phyloP scores from a whole-genome alignment of 306 rosid genomes.

The Cicer judaicum region DNA sequence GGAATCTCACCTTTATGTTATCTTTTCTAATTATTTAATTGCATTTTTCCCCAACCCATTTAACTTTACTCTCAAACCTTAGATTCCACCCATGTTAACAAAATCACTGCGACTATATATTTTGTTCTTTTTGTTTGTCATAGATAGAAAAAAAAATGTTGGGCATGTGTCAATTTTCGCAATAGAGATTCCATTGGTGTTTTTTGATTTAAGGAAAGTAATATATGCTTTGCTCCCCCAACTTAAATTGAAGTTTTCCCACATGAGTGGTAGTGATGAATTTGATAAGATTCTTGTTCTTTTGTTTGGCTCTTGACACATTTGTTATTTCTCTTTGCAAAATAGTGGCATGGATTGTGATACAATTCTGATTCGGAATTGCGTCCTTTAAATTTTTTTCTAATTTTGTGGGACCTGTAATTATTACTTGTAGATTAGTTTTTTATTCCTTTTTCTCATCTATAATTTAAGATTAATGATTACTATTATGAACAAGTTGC shows the following conservation, averaged over 20 bases:
- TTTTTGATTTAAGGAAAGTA: neutral
- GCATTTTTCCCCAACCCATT: neutral
- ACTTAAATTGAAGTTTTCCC: slow-evolving; percentile 13
- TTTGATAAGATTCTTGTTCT: slow-evolving; percentile 38
- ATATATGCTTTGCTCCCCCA: slow-evolving; percentile 28
- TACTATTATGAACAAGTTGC: slow-evolving; percentile 32
- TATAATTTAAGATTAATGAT: slow-evolving; percentile 1
- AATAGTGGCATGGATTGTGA: slow-evolving; percentile 36
- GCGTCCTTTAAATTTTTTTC: slow-evolving; percentile 7
- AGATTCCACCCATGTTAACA: slow-evolving; percentile 41
- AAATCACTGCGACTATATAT: slow-evolving; percentile 27
- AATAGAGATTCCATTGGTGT: slow-evolving; percentile 43
- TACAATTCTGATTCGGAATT: neutral
- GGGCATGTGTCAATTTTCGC: slow-evolving; percentile 46
- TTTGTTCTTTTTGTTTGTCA: slow-evolving; percentile 24
- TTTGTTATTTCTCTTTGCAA: neutral
- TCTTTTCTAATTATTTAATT: slow-evolving; percentile 32
- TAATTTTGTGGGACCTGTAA: slow-evolving; percentile 30
- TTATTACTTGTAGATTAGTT: slow-evolving; percentile 14
- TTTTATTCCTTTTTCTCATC: neutral
- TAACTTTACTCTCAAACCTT: slow-evolving; percentile 13
- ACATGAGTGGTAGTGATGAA: slow-evolving; percentile 32
- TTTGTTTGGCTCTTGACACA: slow-evolving; percentile 24
- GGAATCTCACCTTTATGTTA: slow-evolving; percentile 40
- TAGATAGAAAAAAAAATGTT: slow-evolving; percentile 13